Base-by-base conservation (phyloP, 805 yeast species). In the Saccharomycopsis sp. region DNA sequence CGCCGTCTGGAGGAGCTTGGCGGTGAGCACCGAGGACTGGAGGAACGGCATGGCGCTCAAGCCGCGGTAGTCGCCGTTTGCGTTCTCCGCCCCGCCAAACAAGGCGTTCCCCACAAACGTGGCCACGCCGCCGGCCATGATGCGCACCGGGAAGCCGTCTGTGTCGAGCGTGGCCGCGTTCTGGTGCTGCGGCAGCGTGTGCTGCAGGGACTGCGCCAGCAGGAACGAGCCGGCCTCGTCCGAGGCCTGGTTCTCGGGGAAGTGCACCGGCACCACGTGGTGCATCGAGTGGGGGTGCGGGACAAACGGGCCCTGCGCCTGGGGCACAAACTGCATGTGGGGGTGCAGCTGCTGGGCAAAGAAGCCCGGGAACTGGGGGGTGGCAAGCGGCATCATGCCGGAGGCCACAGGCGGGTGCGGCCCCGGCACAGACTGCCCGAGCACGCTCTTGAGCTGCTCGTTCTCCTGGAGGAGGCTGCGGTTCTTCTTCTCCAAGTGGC, bases 401-500 rank as follows among this genome's bases (percentile, higher is more conserved):
- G 3, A 23, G 51, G 23, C 16, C 56, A 8, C 51, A 16, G 8
- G 24, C 21, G 16, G 55, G 18, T 41, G 52, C 23, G 4, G 48
- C 18, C 29, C 18, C 40, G 9, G 16, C 4, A 16, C 29, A 24
- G 20, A 16, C 15, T 50, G 34, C 12, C n/a, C 14, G 20, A 40
- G 24, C 16, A 23, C 24, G 15, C 12, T 4, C 54, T 74, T 66
- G 53, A 86, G 70, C 55, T 79, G 79, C 46, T 76, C 73, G 57
- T 83, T 74, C 68, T 87, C 90, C 61, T 74, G 68, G 55, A 68
- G 67, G 64, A 88, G 71, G 40, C 72, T 68, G 2, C 70, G 68
- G 64, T 86, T 87, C 61, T 84, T 81, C 56, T 71, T 67, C 68
- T 88, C 91, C 62, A 88, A 72, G 67, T 87, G 90, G 65, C 78